Base-by-base conservation (phyloP, 2,329 filamentous ascomycete genomes). In the Grosmannia penicillata region DNA sequence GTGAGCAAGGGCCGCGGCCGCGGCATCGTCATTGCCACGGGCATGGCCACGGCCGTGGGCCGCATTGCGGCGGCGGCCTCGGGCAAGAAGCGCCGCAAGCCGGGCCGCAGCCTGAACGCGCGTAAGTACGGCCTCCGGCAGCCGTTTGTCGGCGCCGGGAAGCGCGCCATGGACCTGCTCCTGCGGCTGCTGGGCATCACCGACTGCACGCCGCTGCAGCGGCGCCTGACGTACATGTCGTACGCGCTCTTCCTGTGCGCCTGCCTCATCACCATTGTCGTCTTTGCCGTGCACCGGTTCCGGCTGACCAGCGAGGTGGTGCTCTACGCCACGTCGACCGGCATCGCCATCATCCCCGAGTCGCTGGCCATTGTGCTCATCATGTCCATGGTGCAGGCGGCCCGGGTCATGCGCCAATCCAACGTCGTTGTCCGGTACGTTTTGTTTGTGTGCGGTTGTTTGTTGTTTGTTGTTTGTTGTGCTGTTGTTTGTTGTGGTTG, bases 211-310 rank as follows among this genome's bases (percentile, higher is more conserved):
- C 86, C 86, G 1, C 65, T 94, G 33, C 84, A 93, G 60, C 78
- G 80, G 47, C 89, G 83, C 52, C 68, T 94, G 37, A 84, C 81
- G 60, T 85, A 87, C 57, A 78, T 94, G 51, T 85, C 86, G 22
- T 75, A 91, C 31, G 54, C 84, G 4, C 71, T 93, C 3, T 93
- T 93, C 51, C 75, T 68, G 33, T 70, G 85, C 36, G 86, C 74
- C 31, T 61, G 77, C 39, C 48, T 76, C 3, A 62, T 78, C 25
- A 72, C 68, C 36, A 53, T 78, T 42, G 68, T 78, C 37, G 75
- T 78, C 48, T 78, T 78, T 52, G 68, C 65, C 6, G 72, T 65
- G 43, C n/a, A 66, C 52, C 58, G 59, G 41, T 78, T 68, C 56
- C 35, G 65, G 1, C 56, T 75, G 32, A 55, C 61, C 29, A 65